Base-by-base conservation (phyloP, 768 basidiomycete species). In the Chalciporus piperatus region DNA sequence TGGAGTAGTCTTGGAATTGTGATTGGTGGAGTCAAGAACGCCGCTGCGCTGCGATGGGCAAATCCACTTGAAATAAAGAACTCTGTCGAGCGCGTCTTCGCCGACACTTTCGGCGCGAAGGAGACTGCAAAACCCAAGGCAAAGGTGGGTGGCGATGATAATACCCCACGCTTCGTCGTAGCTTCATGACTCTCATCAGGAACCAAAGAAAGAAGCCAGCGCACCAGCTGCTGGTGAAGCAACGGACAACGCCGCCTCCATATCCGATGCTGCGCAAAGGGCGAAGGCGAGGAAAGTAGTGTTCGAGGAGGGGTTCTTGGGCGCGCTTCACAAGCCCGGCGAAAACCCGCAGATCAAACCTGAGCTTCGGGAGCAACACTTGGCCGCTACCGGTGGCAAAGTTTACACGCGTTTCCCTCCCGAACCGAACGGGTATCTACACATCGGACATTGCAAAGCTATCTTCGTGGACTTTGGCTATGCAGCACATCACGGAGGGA, bases 381-480 rank as follows among this genome's bases (percentile, higher is more conserved):
- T 98, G 37, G 77, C 81, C 8, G 77, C 76, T 6, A 98, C 97
- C 1, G 81, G 79, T 13, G 91, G 93, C 8, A 74, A 81, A 45
- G 95, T 98, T 4, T 87, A 86, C 74, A 99, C 97, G 11, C 91
- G 97, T 35, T 99, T 99, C 72, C 97, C 97, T 22, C 97, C 97
- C 2, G 97, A 99, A 72, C 97, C 97, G 4, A 99, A 99, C 65
- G 97, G 97, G 12, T 98, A 81, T 72, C 78, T 98, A 37, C 97
- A 93, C 61, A 87, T 92, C 58, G 96, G 96, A 3, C 97, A 99
- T 65, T 98, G 95, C 45, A 99, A 99, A 66, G 96, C 97, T 3
- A 98, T 99, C 63, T 96, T 97, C 62, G 85, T 98, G 55, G 90
- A 95, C 70, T 99, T 98, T 68, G 97, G 97, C n/a, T 99, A 92